phyloP scores from a whole-genome alignment of 106 monocot species.

The Dendrobium officinale region DNA sequence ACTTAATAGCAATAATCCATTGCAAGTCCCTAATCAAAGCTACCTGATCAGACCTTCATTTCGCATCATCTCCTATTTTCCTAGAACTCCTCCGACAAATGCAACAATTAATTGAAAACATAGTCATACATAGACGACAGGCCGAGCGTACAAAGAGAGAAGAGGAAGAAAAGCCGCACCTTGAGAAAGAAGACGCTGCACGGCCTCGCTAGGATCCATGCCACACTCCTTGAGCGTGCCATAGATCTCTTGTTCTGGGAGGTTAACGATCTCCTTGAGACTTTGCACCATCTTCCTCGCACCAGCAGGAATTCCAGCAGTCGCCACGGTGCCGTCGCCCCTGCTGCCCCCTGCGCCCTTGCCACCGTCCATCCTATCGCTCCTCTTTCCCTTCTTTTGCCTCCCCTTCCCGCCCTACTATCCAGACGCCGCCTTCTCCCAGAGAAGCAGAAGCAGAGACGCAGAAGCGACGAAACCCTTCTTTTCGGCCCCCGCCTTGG shows the following conservation, averaged over 20 bases:
- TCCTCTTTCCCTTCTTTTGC: not conserved
- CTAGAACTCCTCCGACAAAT: not conserved
- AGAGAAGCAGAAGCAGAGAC: not conserved
- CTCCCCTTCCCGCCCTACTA: not conserved
- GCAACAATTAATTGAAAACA: not conserved
- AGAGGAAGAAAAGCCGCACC: not conserved
- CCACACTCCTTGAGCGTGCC: slow-evolving; percentile 22
- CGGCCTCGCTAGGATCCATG: slow-evolving; percentile 23
- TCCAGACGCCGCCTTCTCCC: not conserved
- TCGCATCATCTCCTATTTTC: not conserved
- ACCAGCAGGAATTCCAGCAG: slow-evolving; percentile 13
- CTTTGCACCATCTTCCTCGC: slow-evolving; percentile 23
- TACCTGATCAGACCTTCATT: not conserved
- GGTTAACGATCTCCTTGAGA: slow-evolving; percentile 22
- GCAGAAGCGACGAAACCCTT: not conserved
- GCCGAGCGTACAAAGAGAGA: not conserved
- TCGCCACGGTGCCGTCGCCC: slow-evolving; percentile 1
- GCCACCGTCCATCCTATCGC: not conserved
- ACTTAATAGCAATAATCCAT: not conserved
- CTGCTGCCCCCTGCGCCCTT: too few relatives aligned
- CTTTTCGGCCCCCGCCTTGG: not conserved
- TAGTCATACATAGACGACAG: not conserved
- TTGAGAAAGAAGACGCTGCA: slow-evolving; percentile 21
- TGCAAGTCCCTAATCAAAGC: not conserved
- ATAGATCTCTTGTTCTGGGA: slow-evolving; percentile 17